Evolutionary conservation across 768 basidiomycete genomes (phyloP).

Genomic region (Hortiboletus campestris): DNA sequence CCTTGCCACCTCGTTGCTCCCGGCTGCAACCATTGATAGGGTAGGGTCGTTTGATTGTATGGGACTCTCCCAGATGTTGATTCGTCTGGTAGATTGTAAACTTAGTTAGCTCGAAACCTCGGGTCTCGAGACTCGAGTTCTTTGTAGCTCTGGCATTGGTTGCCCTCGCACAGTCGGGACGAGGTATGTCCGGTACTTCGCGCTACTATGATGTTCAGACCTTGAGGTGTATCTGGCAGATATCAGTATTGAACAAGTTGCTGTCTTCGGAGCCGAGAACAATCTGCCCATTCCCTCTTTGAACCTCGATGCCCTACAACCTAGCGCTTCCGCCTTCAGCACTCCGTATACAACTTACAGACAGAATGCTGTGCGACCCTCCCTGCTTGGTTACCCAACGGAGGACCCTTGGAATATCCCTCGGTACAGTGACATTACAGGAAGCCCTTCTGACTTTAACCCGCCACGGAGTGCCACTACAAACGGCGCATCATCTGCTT

Average conservation of each 20-base stretch:
- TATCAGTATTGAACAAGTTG: slow-evolving; percentile 79
- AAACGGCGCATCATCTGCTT: slow-evolving; percentile 52
- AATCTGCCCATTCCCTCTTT: slow-evolving; percentile 73
- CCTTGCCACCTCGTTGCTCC: slow-evolving; percentile 71
- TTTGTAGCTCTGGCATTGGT: slow-evolving; percentile 88
- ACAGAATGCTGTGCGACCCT: slow-evolving; percentile 44
- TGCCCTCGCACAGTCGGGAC: slow-evolving; percentile 78
- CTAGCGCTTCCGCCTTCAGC: slow-evolving; percentile 51
- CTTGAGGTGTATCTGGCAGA: slow-evolving; percentile 41
- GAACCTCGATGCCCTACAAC: slow-evolving; percentile 56
- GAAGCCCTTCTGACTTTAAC: slow-evolving; percentile 29
- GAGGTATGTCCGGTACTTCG: slow-evolving; percentile 47
- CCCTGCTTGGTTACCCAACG: slow-evolving; percentile 52
- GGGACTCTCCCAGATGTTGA: not conserved
- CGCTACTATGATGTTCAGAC: not conserved
- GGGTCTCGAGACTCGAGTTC: slow-evolving; percentile 87
- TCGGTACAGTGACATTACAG: slow-evolving; percentile 32
- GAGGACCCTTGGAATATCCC: slow-evolving; percentile 68
- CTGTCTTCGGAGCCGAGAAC: slow-evolving; percentile 73
- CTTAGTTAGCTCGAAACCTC: slow-evolving; percentile 75
- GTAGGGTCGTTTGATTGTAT: slow-evolving; percentile 37
- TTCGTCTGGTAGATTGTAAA: slow-evolving; percentile 70
- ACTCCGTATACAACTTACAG: slow-evolving; percentile 41
- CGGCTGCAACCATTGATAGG: slow-evolving; percentile 80
- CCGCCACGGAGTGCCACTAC: slow-evolving; percentile 22